Base-by-base conservation (phyloP, 768 basidiomycete species). In the Panellus pusillus region DNA sequence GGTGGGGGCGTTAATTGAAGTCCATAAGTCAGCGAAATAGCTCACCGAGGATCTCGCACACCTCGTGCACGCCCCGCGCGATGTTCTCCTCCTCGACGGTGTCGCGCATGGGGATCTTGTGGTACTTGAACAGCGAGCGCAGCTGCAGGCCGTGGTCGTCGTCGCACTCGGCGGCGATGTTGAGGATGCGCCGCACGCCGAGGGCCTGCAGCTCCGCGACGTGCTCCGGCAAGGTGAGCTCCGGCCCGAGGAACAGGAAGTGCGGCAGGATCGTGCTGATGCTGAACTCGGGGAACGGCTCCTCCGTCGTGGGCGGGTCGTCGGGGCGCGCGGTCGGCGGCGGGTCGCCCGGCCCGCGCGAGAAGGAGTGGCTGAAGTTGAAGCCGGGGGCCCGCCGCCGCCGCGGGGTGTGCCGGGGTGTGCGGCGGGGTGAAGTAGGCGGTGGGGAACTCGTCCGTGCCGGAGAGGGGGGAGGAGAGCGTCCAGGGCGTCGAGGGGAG, bases 41-140 rank as follows among this genome's bases (percentile, higher is more conserved):
- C 51, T 19, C 51, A 18, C 94, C 93, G 46, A 97, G 77, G 49
- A 89, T 84, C 40, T 89, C 80, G 66, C 93, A 97, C 40, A 87
- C 91, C 63, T 94, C 89, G 44, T 84, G 79, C 40, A 98, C 82
- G 9, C 91, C 91, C 46, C 76, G 79, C 5, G 82, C 80, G 36
- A 98, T 89, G 48, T 89, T 88, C 55, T 91, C 90, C 71, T 98
- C 96, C 67, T 98, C 95, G 13, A 98, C 92, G 3, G 86, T 93
- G 72, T 98, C 95, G 58, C 93, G 77, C 91, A 98, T 95, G 8
- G 93, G 90, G 38, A 98, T 89, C 63, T 84, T 87, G 42, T 81
- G 72, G 67, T 98, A 98, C 61, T 81, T 82, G 67, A 98, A 97
- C 11, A 76, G 75, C 49, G 83, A 77, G 43, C 75, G 76, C 52